phyloP scores from a whole-genome alignment of 805 yeast genomes.

The Lachancea meyersii region DNA sequence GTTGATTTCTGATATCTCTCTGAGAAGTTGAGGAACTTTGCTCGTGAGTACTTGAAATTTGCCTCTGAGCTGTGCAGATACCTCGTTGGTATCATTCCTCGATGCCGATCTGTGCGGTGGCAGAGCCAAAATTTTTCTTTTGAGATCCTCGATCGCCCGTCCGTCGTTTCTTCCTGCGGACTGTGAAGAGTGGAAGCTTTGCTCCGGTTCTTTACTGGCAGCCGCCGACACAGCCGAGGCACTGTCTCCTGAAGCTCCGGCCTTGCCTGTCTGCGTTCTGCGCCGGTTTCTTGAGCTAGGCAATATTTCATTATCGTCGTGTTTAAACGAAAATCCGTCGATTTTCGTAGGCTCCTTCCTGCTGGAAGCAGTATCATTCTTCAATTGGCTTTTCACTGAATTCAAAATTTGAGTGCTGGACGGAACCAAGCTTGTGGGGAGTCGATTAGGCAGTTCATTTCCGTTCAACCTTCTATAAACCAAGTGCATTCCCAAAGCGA shows the following conservation, averaged over 20 bases:
- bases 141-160: slow-evolving; percentile 59
- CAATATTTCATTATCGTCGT: slow-evolving; percentile 62
- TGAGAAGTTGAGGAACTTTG: slow-evolving; percentile 64
- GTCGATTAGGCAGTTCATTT: slow-evolving; percentile 66
- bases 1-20: slow-evolving; percentile 57
- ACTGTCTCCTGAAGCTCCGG: slow-evolving; percentile 10
- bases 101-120: slow-evolving; percentile 34
- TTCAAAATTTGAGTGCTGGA: slow-evolving; percentile 73
- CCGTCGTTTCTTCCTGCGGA: slow-evolving; percentile 34
- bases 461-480: slow-evolving; percentile 89
- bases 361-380: slow-evolving; percentile 11
- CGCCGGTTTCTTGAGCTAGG: slow-evolving; percentile 66
- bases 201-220: neutral
- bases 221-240: slow-evolving; percentile 29
- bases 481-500: slow-evolving; percentile 95
- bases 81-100: slow-evolving; percentile 15
- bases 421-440: slow-evolving; percentile 88
- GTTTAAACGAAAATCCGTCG: slow-evolving; percentile 52
- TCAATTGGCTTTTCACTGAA: slow-evolving; percentile 54
- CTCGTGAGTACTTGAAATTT: slow-evolving; percentile 62
- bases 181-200: neutral
- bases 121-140: slow-evolving; percentile 46
- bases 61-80: slow-evolving; percentile 42
- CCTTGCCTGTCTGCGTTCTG: slow-evolving; percentile 26
- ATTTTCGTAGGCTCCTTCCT: slow-evolving; percentile 17